Conservation (phyloP, 805 yeast genomes). For the Saccharomyces eubayanus region DNA sequence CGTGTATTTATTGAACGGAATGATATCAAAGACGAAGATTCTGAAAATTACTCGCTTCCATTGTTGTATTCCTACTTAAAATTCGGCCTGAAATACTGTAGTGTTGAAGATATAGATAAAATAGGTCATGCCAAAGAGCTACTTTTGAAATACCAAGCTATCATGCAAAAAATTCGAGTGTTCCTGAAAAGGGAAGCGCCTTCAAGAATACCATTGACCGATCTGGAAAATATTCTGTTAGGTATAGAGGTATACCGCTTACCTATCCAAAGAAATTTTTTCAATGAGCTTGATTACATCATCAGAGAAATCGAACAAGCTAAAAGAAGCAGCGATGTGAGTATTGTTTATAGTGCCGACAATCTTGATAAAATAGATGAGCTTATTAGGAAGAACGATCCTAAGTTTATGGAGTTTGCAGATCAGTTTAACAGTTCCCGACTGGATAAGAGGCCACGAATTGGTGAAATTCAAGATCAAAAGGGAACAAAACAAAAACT, state of each 20-base stretch:
- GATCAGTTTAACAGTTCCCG: slow-evolving; percentile 24
- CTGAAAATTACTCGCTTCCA: slow-evolving; percentile 7
- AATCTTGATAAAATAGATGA: slow-evolving; percentile 6
- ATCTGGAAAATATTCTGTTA: slow-evolving; percentile 6
- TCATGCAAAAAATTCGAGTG: slow-evolving; percentile 7
- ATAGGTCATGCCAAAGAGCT: slow-evolving; percentile 12
- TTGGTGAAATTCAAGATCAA: slow-evolving; percentile 24
- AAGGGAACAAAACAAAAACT: slow-evolving; percentile 7
- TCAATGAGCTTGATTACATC: slow-evolving; percentile 9
- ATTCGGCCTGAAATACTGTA: slow-evolving; percentile 18
- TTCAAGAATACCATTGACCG: slow-evolving; percentile 7
- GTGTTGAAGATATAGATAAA: slow-evolving; percentile 13
- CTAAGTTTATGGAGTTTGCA: slow-evolving; percentile 6
- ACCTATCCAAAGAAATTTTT: slow-evolving; percentile 16
- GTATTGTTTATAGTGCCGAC: slow-evolving; percentile 8
- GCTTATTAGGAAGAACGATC: slow-evolving; percentile 2
- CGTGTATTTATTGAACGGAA: slow-evolving; percentile 7
- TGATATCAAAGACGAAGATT: slow-evolving; percentile 1
- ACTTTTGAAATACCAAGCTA: slow-evolving; percentile 14
- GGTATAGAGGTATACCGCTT: slow-evolving; percentile 8
- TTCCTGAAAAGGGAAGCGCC: slow-evolving; percentile 10
- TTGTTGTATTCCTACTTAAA: slow-evolving; percentile 11
- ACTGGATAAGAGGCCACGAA: slow-evolving; percentile 28
- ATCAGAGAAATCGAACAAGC: slow-evolving; percentile 7
- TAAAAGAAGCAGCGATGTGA: slow-evolving; percentile 6